Conservation (phyloP, 2,329 filamentous ascomycete genomes). For the Sporothrix pallida region DNA sequence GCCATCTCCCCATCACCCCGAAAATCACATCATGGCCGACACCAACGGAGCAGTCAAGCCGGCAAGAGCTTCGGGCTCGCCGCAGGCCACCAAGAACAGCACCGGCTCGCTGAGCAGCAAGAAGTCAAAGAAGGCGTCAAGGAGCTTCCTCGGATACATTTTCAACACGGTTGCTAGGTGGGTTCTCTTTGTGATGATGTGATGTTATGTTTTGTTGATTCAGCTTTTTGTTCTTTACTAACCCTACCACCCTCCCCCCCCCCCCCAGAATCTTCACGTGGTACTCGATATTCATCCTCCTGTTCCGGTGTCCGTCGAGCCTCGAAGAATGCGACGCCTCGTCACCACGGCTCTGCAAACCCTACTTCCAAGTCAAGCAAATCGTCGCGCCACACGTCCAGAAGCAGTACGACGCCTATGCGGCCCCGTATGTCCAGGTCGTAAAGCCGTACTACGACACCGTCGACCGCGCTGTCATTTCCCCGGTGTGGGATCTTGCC, state of each 20-base stretch:
- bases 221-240: neutral
- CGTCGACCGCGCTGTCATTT: conserved; percentile 67
- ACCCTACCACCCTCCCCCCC: neutral
- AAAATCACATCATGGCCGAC: conserved; percentile 29
- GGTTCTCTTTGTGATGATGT: neutral
- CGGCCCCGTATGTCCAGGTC: conserved; percentile 78
- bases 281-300: conserved; percentile 80
- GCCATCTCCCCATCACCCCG: neutral
- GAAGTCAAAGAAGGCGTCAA: neutral
- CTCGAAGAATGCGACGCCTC: conserved; percentile 69
- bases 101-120: neutral
- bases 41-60: conserved; percentile 23
- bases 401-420: conserved; percentile 86
- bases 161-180: conserved; percentile 34
- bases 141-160: conserved; percentile 22
- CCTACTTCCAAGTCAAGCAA: conserved; percentile 73
- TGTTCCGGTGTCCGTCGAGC: conserved; percentile 81
- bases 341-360: conserved; percentile 80
- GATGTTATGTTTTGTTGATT: neutral
- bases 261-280: conserved; percentile 76
- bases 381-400: conserved; percentile 73
- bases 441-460: conserved; percentile 76
- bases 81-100: neutral
- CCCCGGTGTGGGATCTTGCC: conserved; percentile 69
- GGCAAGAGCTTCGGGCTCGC: conserved; percentile 16